These are phyloP conservation scores for Pestalotiopsis sp. DNA, from an alignment of 2,329 filamentous ascomycete genomes.

Conservation along the genomic window DNA sequence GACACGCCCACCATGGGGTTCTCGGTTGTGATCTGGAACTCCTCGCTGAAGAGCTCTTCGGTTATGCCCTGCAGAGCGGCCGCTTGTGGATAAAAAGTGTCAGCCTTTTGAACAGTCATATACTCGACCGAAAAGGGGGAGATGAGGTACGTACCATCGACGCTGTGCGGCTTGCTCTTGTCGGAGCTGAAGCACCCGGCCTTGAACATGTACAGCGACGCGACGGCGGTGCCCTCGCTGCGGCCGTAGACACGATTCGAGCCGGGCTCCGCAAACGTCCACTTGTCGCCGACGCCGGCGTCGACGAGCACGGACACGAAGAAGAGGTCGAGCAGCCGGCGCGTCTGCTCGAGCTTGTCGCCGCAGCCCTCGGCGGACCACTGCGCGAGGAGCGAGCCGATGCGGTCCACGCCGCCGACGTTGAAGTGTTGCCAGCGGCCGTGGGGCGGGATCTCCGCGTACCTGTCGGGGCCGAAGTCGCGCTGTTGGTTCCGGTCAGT, in stretches of 20 bases:
- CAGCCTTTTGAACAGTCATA: neutral
- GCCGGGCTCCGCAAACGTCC: slow-evolving; percentile 57
- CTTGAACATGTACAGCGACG: slow-evolving; percentile 63
- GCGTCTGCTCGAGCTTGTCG: slow-evolving; percentile 48
- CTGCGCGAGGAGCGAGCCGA: slow-evolving; percentile 43
- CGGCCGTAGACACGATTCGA: slow-evolving; percentile 75
- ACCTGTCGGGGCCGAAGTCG: slow-evolving; percentile 50
- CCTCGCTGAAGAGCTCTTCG: slow-evolving; percentile 31
- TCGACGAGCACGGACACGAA: slow-evolving; percentile 62
- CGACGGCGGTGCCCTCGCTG: slow-evolving; percentile 81
- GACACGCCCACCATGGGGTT: slow-evolving; percentile 49
- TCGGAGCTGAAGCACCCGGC: neutral
- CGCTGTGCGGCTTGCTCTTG: slow-evolving; percentile 4
- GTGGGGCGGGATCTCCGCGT: slow-evolving; percentile 52
- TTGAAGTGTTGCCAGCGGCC: slow-evolving; percentile 67
- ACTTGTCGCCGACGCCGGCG: slow-evolving; percentile 53
- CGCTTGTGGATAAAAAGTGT: neutral
- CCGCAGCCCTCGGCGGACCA: slow-evolving; percentile 39
- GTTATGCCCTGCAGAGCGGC: slow-evolving; percentile 36
- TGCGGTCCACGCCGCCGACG: slow-evolving; percentile 52
- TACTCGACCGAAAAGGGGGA: slow-evolving; percentile 11
- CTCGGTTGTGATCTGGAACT: slow-evolving; percentile 44
- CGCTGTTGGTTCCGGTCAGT: slow-evolving; percentile 33
- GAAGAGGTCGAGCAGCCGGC: slow-evolving; percentile 62
- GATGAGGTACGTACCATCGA: too few relatives aligned